phyloP scores from a whole-genome alignment of 2,329 filamentous ascomycete genomes.

The Fusarium sororula region DNA sequence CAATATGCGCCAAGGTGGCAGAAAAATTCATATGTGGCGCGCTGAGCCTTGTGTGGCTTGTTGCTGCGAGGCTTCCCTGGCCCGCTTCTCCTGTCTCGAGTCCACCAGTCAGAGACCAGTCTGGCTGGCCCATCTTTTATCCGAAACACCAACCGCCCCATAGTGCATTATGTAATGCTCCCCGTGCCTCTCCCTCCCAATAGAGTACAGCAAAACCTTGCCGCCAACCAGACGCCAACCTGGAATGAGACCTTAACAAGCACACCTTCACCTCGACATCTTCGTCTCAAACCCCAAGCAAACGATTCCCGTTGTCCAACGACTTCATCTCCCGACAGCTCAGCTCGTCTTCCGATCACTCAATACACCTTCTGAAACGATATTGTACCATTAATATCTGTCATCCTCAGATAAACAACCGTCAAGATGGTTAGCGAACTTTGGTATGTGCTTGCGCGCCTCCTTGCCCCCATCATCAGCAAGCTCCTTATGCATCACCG shows the following conservation, averaged over 20 bases:
- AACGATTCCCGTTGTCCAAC: constrained; percentile 39
- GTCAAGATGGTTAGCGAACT: constrained; percentile 80
- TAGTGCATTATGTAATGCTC: constrained; percentile 46
- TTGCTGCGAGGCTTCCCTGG: neutral
- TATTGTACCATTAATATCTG: constrained; percentile 24
- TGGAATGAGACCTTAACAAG: constrained; percentile 52
- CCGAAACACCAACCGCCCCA: constrained; percentile 23
- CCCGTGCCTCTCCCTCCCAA: constrained; percentile 39
- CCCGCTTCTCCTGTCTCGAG: neutral
- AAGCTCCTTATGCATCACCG: constrained; percentile 44
- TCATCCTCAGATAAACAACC: constrained; percentile 43
- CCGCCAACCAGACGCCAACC: constrained; percentile 51
- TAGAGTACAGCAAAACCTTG: constrained; percentile 54
- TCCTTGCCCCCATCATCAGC: constrained; percentile 44
- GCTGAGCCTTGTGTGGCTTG: constrained; percentile 32
- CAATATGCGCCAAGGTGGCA: constrained; percentile 23
- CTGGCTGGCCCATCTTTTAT: constrained; percentile 27
- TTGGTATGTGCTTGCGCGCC: constrained; percentile 71
- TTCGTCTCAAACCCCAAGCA: constrained; percentile 40
- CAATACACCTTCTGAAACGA: constrained; percentile 24
- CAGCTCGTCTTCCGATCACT: constrained; percentile 17
- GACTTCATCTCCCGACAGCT: constrained; percentile 36
- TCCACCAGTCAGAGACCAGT: neutral
- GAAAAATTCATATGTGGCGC: constrained; percentile 40
- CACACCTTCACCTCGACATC: constrained; percentile 40